A percentile compares a stretch with the other conserved stretches of the same genome.
These are phyloP conservation scores for Amauroascus verrucosus DNA, from an alignment of 2,329 filamentous ascomycete genomes.

Conservation along the genomic window DNA sequence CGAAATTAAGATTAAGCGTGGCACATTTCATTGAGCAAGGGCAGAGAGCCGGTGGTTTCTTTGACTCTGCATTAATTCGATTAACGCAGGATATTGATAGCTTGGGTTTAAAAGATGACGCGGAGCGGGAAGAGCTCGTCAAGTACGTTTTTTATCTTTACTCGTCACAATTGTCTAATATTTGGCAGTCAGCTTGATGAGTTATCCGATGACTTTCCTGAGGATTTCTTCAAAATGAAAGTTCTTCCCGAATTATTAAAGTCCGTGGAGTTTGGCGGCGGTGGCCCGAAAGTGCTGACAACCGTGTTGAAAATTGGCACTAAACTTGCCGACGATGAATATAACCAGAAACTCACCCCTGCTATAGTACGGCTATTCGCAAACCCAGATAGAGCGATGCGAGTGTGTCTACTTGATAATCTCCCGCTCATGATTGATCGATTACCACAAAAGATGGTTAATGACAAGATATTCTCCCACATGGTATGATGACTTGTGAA, in stretches of 20 bases:
- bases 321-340: slow-evolving; percentile 83
- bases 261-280: slow-evolving; percentile 95
- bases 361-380: slow-evolving; percentile 78
- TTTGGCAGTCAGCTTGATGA: slow-evolving; percentile 59
- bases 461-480: slow-evolving; percentile 93
- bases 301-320: slow-evolving; percentile 84
- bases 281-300: slow-evolving; percentile 78
- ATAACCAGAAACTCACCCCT: slow-evolving; percentile 70
- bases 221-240: slow-evolving; percentile 97
- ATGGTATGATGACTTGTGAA: slow-evolving; percentile 47
- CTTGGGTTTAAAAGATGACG: slow-evolving; percentile 73
- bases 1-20: slow-evolving; percentile 76
- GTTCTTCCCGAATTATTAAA: slow-evolving; percentile 92
- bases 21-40: slow-evolving; percentile 86
- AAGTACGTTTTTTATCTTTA: slow-evolving; percentile 41
- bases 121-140: slow-evolving; percentile 75
- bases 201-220: slow-evolving; percentile 85
- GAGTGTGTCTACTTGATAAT: slow-evolving; percentile 83
- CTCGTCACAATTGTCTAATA: neutral
- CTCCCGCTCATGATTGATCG: slow-evolving; percentile 85
- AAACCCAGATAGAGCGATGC: slow-evolving; percentile 82
- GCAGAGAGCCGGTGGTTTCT: slow-evolving; percentile 70
- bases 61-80: slow-evolving; percentile 84
- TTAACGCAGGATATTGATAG: slow-evolving; percentile 89
- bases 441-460: slow-evolving; percentile 76